Percentiles rank a stretch among this genome's conserved stretches.
Conservation (phyloP, 257 asterid species). For the Solanum ossicruentum region DNA sequence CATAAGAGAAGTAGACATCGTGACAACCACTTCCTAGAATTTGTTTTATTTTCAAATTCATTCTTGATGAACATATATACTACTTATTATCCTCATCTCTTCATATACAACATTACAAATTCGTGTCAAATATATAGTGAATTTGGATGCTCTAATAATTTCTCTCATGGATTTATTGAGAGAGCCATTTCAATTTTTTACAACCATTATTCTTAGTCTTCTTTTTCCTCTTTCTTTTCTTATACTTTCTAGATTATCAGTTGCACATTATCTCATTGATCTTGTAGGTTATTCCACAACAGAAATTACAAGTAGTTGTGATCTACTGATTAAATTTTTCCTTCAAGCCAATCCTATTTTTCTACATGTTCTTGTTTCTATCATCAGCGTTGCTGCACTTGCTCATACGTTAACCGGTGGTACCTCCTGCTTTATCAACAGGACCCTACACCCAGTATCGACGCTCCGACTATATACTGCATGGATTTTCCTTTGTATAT, state of each 20-base stretch:
- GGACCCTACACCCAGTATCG: background rate
- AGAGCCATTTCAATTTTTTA: conserved; percentile 30
- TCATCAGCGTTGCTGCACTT: conserved; percentile 29
- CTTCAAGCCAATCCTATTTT: conserved; percentile 24
- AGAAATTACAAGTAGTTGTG: background rate
- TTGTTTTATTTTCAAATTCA: background rate
- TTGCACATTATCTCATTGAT: conserved; percentile 35
- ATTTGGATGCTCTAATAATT: no score
- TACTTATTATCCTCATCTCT: background rate
- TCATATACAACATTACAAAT: background rate
- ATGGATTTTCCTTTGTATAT: conserved; percentile 35
- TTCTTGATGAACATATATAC: background rate
- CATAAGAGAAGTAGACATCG: conserved; percentile 10
- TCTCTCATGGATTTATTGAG: background rate
- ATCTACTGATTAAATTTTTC: conserved; percentile 12
- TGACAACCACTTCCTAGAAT: conserved; percentile 20
- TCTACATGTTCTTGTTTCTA: conserved; percentile 32
- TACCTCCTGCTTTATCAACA: background rate
- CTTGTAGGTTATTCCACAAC: conserved; percentile 10
- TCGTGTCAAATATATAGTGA: no score
- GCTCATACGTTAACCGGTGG: conserved; percentile 24
- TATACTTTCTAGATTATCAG: conserved; percentile 54
- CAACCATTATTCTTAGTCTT: conserved; percentile 53
- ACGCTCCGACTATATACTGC: conserved; percentile 18
- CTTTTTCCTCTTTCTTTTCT: conserved; percentile 79